Base-by-base conservation (phyloP, 2,329 filamentous ascomycete genomes). In the Pyrenophora tritici-repentis region DNA sequence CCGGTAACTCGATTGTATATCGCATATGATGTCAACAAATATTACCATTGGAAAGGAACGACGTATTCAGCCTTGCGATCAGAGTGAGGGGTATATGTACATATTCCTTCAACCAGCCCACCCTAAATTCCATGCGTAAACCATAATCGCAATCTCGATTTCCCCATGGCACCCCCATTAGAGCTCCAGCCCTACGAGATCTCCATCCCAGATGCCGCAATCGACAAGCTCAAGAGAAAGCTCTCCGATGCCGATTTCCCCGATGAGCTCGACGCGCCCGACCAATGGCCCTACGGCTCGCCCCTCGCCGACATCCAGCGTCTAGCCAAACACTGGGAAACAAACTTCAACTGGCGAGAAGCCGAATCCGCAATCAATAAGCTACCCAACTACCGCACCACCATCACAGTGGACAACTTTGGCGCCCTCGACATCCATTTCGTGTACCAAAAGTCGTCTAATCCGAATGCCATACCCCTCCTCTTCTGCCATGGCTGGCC, bases 401-500 rank as follows among this genome's bases (percentile, higher is more conserved):
- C 62, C 2, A 73, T 89, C 6, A 58, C 75, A 0, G 78, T 87
- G 0, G 77, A 83, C 9, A 84, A 81, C 0, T 88, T 86, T 59
- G 84, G 78, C 2, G 73, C 78, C 0, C 65, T 88, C 41, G 76
- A 85, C 29, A 75, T 89, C 3, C 87, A 90, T 71, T 88, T 86
- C 65, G 68, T 89, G 2, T 83, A 88, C 63, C 77, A 86, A 58
- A 76, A 70, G 44, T 84, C 81, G 59, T 64, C 71, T 1, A 75
- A 75, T 2, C 59, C 77, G 1, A 75, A 76, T 16, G 84, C 84
- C 1, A 82, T 90, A 35, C 86, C 87, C 0, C 65, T 90, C 24
- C 67, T 90, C 1, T 89, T 90, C 66, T 77, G 79, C n/a, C 86
- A 89, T 65, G 86, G 86, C 12, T 89, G 84, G 83, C 88, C 88